These are phyloP conservation scores for Yamagishiella unicocca DNA, from an alignment of 139 green algal species.

Conservation along the genomic window DNA sequence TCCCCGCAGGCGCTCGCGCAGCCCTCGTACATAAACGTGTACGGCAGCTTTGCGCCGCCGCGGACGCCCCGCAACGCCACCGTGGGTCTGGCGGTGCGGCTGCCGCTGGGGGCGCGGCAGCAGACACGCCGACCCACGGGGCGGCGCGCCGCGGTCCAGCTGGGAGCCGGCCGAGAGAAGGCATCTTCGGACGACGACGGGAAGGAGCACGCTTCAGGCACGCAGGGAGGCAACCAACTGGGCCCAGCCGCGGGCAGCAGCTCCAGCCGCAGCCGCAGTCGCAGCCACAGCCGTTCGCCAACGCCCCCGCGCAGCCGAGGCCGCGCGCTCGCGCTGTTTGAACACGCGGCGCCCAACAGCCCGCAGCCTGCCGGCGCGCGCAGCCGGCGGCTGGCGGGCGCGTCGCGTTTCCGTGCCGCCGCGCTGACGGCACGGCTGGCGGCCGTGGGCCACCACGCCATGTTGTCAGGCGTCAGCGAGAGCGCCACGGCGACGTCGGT, in stretches of 20 bases:
- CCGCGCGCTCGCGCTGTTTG: slow-evolving; percentile 1
- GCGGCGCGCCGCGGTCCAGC: background rate
- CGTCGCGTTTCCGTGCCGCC: background rate
- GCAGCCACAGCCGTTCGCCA: background rate
- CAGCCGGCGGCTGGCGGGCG: background rate
- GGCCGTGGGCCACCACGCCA: background rate
- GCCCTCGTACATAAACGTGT: slow-evolving; percentile 19
- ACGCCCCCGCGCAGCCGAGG: background rate
- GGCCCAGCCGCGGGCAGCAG: background rate
- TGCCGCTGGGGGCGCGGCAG: background rate
- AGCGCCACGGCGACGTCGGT: background rate
- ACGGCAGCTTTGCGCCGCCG: background rate
- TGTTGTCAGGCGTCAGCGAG: background rate
- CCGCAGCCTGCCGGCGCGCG: background rate
- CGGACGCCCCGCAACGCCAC: background rate
- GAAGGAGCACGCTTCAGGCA: background rate
- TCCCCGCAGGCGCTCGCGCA: background rate
- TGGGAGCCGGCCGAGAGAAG: background rate
- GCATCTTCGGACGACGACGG: background rate
- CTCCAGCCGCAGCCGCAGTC: background rate
- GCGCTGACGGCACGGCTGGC: background rate
- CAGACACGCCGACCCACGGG: background rate
- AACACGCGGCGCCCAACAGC: background rate
- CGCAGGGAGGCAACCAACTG: background rate
- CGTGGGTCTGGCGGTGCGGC: background rate